A percentile compares a stretch with the other conserved stretches of the same genome.
Conservation (phyloP, 139 green algal genomes). For the Nannochloris sp. region DNA sequence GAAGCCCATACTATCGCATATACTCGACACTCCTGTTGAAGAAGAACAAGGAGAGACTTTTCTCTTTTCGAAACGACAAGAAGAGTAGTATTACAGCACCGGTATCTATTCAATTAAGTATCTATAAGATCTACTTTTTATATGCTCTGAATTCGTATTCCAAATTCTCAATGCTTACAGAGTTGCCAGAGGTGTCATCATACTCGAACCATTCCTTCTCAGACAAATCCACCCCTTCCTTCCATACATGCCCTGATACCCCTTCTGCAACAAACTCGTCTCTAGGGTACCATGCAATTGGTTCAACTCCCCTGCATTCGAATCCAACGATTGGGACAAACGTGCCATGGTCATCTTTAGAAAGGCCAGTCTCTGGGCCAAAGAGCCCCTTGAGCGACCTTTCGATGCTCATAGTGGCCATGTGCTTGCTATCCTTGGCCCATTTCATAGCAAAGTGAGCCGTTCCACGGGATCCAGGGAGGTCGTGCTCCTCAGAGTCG, state of each 20-base stretch:
- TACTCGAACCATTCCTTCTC: constrained; percentile 72
- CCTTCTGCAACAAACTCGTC: constrained; percentile 31
- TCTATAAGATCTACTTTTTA: background rate
- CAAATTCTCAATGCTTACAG: constrained; percentile 52
- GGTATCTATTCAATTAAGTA: too few species aligned
- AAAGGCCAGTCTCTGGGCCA: constrained; percentile 12
- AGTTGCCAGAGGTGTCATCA: constrained; percentile 59
- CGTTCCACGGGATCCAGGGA: constrained; percentile 50
- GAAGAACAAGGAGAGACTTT: too few species aligned
- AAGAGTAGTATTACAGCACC: too few species aligned
- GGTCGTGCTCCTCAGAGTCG: constrained; percentile 36
- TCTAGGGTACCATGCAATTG: constrained; percentile 44
- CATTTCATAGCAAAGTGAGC: constrained; percentile 67
- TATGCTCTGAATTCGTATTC: constrained; percentile 39
- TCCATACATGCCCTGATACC: constrained; percentile 20
- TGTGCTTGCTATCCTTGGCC: constrained; percentile 27
- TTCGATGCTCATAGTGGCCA: constrained; percentile 46
- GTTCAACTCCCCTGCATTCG: constrained; percentile 71
- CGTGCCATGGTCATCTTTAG: constrained; percentile 41
- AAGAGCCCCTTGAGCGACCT: constrained; percentile 52
- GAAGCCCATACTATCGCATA: too few species aligned
- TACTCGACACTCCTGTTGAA: too few species aligned
- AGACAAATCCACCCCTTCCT: constrained; percentile 35
- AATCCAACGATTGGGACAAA: constrained; percentile 70
- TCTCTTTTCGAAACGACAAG: too few species aligned